Base-by-base conservation (phyloP, 148 eudicot genomes). In the Talinum fruticosum region DNA sequence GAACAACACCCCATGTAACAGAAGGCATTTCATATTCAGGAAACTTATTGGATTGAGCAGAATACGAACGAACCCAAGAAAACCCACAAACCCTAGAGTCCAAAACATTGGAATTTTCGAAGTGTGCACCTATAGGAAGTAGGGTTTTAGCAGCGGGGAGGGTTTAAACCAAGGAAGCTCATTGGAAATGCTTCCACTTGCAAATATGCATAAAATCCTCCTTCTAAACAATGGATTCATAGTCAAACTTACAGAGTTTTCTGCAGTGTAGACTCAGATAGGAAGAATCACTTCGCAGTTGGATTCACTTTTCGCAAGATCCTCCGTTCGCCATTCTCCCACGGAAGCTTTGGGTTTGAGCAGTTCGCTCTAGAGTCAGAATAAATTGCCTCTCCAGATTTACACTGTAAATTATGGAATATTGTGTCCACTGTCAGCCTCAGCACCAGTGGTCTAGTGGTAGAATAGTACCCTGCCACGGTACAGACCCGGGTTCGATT, bases 1-100 rank as follows among this genome's bases (percentile, higher is more conserved):
- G 97, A 72, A 96, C 91, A 29, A 91, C 89, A n/a, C 97, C 99
- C 97, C 99, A 96, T 1, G 99, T 96, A 10, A 96, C 97, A 0
- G 97, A 76, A 0, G 99, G 99, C 97, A 96, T 96, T 81, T 96
- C 93, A 75, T 90, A 96, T 76, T 96, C 99, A 12, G 97, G 89
- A 74, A 93, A 89, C 36, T 87, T 89, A 8, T 76, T 71, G 13
- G 92, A 73, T 51, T 89, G 85, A 62, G 92, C 73, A 2, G 98
- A 88, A 89, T 79, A 90, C 73, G 83, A 83, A 66, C 76, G 84
- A 33, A 76, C 73, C 69, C 65, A 59, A 74, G 70, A 0, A 53
- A 62, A 37, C 72, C 81, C 59, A 76, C 65, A 79, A 83, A 85
- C 79, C 82, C 85, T 82, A 81, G 73, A 33, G 62, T 41, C 33